phyloP scores from a whole-genome alignment of 768 basidiomycete species.

The Exidia glandulosa region DNA sequence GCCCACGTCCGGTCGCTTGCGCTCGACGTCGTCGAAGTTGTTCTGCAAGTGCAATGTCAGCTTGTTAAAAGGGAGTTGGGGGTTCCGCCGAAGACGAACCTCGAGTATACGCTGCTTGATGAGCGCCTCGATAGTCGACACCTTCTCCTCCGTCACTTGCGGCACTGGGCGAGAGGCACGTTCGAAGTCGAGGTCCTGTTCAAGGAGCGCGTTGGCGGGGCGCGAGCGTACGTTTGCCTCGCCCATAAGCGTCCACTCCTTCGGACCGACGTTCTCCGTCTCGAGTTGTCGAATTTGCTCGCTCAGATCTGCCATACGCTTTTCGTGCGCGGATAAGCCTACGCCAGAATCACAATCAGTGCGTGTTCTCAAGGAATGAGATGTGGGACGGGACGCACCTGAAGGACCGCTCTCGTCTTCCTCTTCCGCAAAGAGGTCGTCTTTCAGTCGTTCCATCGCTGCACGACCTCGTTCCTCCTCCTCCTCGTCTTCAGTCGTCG shows the following conservation, averaged over 20 bases:
- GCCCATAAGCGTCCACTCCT: conserved; percentile 89
- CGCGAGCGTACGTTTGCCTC: conserved; percentile 75
- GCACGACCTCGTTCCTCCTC: conserved; percentile 25
- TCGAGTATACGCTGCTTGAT: conserved; percentile 87
- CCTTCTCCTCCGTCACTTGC: conserved; percentile 78
- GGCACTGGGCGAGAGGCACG: conserved; percentile 79
- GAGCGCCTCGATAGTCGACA: conserved; percentile 71
- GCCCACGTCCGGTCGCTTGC: conserved; percentile 40
- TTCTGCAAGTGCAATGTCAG: conserved; percentile 16
- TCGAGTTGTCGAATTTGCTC: conserved; percentile 78
- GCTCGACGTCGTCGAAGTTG: conserved; percentile 85
- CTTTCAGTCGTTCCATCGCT: conserved; percentile 59
- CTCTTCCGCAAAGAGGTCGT: conserved; percentile 71
- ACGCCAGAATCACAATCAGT: neutral
- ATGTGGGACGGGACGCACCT: conserved; percentile 7
- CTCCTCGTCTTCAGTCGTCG: too few species aligned
- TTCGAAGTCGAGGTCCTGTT: conserved; percentile 93
- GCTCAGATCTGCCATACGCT: conserved; percentile 57
- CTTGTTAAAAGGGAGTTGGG: neutral
- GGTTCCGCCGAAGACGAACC: conserved; percentile 19
- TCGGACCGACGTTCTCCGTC: conserved; percentile 73
- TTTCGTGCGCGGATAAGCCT: conserved; percentile 73
- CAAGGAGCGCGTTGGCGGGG: conserved; percentile 84
- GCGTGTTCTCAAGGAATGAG: neutral
- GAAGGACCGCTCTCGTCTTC: conserved; percentile 28